Evolutionary conservation across 805 yeast genomes (phyloP).

Genomic region (Spathaspora girioi): DNA sequence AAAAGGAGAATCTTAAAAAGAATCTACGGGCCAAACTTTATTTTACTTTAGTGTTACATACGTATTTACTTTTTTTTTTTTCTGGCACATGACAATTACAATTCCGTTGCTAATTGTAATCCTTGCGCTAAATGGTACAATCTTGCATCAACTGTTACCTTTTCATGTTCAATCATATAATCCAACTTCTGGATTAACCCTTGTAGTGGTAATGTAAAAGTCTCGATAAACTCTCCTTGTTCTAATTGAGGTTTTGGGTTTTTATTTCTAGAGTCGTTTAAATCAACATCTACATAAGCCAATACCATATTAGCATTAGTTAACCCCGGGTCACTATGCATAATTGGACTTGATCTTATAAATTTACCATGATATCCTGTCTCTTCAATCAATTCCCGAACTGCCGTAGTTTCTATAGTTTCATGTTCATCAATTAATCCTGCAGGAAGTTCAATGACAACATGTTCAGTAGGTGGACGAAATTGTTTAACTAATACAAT

Average conservation of each 20-base stretch:
- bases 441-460: constrained; percentile 92
- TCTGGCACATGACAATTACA: neutral
- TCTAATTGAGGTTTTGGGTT: constrained; percentile 76
- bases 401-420: constrained; percentile 71
- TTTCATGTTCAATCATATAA: constrained; percentile 50
- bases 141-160: constrained; percentile 81
- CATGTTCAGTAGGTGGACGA: constrained; percentile 87
- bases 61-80: neutral
- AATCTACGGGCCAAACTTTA: too few relatives aligned
- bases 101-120: constrained; percentile 46
- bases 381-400: constrained; percentile 85
- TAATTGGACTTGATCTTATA: constrained; percentile 24
- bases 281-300: constrained; percentile 76
- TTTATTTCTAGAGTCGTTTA: constrained; percentile 58
- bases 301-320: constrained; percentile 84
- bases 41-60: too few relatives aligned
- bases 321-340: constrained; percentile 78
- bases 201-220: constrained; percentile 68
- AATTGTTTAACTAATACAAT: constrained; percentile 80
- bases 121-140: constrained; percentile 87
- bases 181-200: constrained; percentile 53
- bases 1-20: neutral
- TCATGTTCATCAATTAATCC: constrained; percentile 89
- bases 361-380: constrained; percentile 85
- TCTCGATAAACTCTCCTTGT: constrained; percentile 89